Conservation (phyloP, 2,329 filamentous ascomycete species). For the Calcarisporium arbuscula region DNA sequence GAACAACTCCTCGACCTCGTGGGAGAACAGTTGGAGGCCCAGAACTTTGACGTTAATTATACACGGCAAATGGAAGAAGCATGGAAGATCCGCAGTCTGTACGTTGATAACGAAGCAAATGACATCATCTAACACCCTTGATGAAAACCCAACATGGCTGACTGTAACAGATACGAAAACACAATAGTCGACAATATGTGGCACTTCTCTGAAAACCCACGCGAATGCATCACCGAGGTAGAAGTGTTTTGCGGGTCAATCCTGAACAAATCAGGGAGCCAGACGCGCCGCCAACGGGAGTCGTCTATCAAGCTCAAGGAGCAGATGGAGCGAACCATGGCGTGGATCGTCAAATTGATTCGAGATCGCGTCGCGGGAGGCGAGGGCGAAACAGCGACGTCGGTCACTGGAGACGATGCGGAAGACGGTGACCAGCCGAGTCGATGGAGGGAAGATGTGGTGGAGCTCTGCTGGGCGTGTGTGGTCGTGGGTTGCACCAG, state of each 20-base stretch:
- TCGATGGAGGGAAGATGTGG: slow-evolving; percentile 16
- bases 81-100: slow-evolving; percentile 40
- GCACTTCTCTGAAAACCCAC: slow-evolving; percentile 39
- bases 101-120: slow-evolving; percentile 31
- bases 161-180: slow-evolving; percentile 41
- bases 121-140: no score
- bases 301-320: slow-evolving; percentile 45
- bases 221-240: slow-evolving; percentile 37
- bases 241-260: slow-evolving; percentile 52
- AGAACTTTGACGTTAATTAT: slow-evolving; percentile 24
- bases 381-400: not conserved
- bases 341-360: slow-evolving; percentile 31
- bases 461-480: slow-evolving; percentile 30
- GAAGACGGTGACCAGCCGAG: not conserved
- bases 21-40: slow-evolving; percentile 10
- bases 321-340: slow-evolving; percentile 40
- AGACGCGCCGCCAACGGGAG: slow-evolving; percentile 45
- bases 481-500: slow-evolving; percentile 20
- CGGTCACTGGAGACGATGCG: slow-evolving; percentile 6
- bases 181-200: slow-evolving; percentile 33
- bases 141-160: no score
- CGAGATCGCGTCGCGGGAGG: slow-evolving; percentile 8
- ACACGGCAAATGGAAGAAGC: slow-evolving; percentile 28
- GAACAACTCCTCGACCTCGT: slow-evolving; percentile 27
- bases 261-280: slow-evolving; percentile 42